Conservation (phyloP, 2,329 filamentous ascomycete genomes). For the Pseudogymnoascus sp. region DNA sequence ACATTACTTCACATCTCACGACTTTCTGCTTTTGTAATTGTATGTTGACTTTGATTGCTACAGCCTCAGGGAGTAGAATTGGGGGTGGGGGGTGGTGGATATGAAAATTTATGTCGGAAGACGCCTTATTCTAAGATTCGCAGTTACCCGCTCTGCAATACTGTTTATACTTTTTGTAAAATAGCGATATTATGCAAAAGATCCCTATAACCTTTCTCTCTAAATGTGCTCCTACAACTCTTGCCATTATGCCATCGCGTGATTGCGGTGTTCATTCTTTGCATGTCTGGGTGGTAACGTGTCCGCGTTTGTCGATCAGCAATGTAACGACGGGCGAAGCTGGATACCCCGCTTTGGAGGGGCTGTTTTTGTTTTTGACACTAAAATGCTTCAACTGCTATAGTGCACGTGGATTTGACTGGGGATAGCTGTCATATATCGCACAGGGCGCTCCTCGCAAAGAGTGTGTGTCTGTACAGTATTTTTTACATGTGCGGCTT, state of each 20-base stretch:
- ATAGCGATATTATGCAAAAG: neutral
- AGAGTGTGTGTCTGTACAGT: neutral
- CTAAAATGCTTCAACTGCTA: neutral
- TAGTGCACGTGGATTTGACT: neutral
- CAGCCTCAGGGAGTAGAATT: neutral
- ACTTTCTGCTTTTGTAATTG: neutral
- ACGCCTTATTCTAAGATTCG: neutral
- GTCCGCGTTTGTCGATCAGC: neutral
- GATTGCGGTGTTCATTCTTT: neutral
- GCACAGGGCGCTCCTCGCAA: neutral
- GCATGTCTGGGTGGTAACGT: neutral
- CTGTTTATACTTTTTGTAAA: too few species aligned
- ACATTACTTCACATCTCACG: neutral
- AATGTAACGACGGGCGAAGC: neutral
- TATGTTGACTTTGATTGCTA: neutral
- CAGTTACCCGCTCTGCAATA: too few species aligned
- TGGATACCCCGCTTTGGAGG: neutral
- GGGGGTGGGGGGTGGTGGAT: neutral
- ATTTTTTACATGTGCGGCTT: neutral
- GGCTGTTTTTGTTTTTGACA: neutral
- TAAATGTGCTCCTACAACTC: neutral
- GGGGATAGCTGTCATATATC: neutral
- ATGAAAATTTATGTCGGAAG: neutral
- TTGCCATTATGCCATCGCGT: neutral
- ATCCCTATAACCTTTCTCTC: neutral